A percentile compares a stretch with the other conserved stretches of the same genome.
Evolutionary conservation across 139 green algal species (phyloP).

Genomic region (Chlamydomonas eustigma): DNA sequence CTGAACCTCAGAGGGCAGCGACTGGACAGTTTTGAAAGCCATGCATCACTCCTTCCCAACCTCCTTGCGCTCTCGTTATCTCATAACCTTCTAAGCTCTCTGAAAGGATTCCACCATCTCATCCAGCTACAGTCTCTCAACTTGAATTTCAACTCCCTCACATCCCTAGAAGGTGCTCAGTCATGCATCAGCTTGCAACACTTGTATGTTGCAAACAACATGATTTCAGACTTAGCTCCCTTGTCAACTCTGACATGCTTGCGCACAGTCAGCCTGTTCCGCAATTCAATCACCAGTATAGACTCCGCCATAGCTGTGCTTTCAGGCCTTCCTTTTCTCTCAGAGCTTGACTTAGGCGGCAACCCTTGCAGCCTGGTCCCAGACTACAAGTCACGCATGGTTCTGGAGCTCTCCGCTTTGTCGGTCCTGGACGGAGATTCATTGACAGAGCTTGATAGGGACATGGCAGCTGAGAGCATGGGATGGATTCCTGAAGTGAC

Average conservation of each 20-base stretch:
- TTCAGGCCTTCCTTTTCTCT: conserved; percentile 9
- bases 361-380: conserved; percentile 17
- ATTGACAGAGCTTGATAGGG: conserved; percentile 22
- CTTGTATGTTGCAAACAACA: conserved; percentile 31
- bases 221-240: conserved; percentile 12
- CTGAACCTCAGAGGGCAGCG: conserved; percentile 23
- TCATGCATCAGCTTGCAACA: conserved; percentile 27
- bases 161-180: conserved; percentile 27
- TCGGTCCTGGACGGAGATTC: conserved; percentile 22
- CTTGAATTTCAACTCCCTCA: conserved; percentile 33
- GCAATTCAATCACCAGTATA: conserved; percentile 23
- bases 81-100: conserved; percentile 28
- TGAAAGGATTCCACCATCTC: conserved; percentile 24
- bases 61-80: conserved; percentile 32
- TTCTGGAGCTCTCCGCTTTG: conserved; percentile 20
- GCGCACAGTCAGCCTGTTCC: conserved; percentile 20
- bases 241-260: not conserved
- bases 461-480: conserved; percentile 26
- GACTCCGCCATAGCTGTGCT: conserved; percentile 14
- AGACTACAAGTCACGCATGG: conserved; percentile 23
- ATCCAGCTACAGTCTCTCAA: conserved; percentile 26
- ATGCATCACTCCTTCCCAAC: not conserved
- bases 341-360: conserved; percentile 30
- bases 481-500: conserved; percentile 10
- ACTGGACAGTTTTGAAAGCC: conserved; percentile 7